Conservation (phyloP, 73 alveolate genomes). For the Paramecium primaurelia region DNA sequence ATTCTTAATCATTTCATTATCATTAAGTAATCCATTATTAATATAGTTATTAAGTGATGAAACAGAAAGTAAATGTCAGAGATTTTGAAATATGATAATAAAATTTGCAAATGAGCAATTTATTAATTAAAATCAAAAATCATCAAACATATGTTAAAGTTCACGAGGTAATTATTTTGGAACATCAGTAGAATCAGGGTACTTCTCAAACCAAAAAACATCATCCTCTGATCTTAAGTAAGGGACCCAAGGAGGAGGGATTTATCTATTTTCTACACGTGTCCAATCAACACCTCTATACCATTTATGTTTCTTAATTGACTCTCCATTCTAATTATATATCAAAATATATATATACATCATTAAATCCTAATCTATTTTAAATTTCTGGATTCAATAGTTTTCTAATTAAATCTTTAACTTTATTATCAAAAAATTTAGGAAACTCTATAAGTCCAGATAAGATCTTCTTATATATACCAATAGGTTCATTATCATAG, state of each 20-base stretch:
- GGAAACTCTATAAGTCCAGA: slow-evolving; percentile 84
- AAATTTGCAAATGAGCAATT: not conserved
- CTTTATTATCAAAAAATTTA: slow-evolving; percentile 72
- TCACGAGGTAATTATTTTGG: slow-evolving; percentile 60
- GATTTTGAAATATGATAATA: not conserved
- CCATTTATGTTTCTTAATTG: slow-evolving; percentile 81
- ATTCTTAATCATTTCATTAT: not conserved
- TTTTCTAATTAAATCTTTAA: slow-evolving; percentile 67
- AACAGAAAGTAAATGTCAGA: not conserved
- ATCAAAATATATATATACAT: not conserved
- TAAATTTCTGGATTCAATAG: slow-evolving; percentile 64
- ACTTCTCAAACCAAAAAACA: slow-evolving; percentile 77
- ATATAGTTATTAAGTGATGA: not conserved
- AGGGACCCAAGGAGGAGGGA: slow-evolving; percentile 96
- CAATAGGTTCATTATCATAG: slow-evolving; percentile 82
- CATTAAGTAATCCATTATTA: not conserved
- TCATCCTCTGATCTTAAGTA: slow-evolving; percentile 70
- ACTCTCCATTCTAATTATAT: slow-evolving; percentile 65
- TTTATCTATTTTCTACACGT: slow-evolving; percentile 62
- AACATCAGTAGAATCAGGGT: slow-evolving; percentile 76
- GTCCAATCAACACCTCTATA: slow-evolving; percentile 86
- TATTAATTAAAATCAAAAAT: slow-evolving; percentile 18
- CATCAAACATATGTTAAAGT: slow-evolving; percentile 50
- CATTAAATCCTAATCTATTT: slow-evolving; percentile 60
- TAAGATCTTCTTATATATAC: slow-evolving; percentile 78